Evolutionary conservation across 257 asterid genomes (phyloP).

Genomic region (Nemophila menziesii): DNA sequence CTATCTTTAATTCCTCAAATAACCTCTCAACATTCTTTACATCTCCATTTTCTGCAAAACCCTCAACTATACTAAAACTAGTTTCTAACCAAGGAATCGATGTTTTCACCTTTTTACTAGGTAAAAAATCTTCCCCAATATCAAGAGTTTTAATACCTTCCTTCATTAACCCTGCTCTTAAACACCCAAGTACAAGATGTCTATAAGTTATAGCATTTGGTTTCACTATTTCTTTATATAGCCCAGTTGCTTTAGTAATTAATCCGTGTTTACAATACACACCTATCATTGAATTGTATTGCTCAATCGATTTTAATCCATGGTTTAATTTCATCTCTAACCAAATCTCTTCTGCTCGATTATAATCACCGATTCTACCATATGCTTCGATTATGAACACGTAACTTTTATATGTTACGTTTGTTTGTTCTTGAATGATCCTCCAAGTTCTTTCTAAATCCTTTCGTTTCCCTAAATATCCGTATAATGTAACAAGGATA

Average conservation of each 20-base stretch:
- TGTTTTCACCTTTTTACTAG: slow-evolving; percentile 33
- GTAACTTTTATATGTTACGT: slow-evolving; percentile 51
- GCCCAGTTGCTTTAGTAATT: slow-evolving; percentile 61
- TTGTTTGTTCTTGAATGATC: slow-evolving; percentile 39
- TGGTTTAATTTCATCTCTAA: slow-evolving; percentile 35
- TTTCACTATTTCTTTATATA: slow-evolving; percentile 71
- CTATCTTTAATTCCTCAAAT: slow-evolving; percentile 56
- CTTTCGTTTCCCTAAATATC: slow-evolving; percentile 44
- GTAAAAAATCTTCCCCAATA: slow-evolving; percentile 28
- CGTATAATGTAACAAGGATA: slow-evolving; percentile 59
- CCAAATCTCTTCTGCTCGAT: slow-evolving; percentile 70
- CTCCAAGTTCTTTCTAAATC: slow-evolving; percentile 60
- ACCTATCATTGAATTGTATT: slow-evolving; percentile 64
- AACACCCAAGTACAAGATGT: slow-evolving; percentile 77
- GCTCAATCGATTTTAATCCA: slow-evolving; percentile 59
- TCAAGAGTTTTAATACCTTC: slow-evolving; percentile 62
- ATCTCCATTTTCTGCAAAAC: slow-evolving; percentile 55
- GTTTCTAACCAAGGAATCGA: slow-evolving; percentile 87
- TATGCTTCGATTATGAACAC: slow-evolving; percentile 67
- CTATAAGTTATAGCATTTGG: slow-evolving; percentile 72
- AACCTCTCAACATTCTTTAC: slow-evolving; percentile 51
- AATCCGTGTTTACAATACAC: slow-evolving; percentile 66
- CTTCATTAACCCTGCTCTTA: slow-evolving; percentile 56
- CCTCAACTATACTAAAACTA: slow-evolving; percentile 40
- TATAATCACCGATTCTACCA: slow-evolving; percentile 55